These are phyloP conservation scores for Cutaneotrichosporon mucoides DNA, from an alignment of 1,284 basidiomycete species.

Conservation along the genomic window DNA sequence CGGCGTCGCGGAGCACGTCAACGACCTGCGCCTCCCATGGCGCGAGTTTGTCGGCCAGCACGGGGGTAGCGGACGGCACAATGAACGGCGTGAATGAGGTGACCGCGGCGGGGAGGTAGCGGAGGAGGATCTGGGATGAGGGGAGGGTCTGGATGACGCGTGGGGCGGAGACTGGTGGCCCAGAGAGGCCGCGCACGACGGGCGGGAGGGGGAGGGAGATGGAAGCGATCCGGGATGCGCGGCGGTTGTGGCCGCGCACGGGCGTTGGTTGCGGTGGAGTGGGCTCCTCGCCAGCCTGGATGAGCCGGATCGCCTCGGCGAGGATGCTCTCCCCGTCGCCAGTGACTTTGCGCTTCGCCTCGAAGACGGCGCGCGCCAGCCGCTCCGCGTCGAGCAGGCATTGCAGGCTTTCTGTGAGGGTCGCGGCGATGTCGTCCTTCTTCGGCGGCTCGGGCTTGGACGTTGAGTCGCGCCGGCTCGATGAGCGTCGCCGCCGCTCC, in stretches of 20 bases:
- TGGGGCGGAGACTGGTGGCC: constrained; percentile 32
- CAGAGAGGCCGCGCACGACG: constrained; percentile 16
- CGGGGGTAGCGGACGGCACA: constrained; percentile 61
- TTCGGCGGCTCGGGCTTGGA: constrained; percentile 3
- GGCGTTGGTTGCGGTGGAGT: constrained; percentile 10
- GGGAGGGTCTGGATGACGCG: constrained; percentile 44
- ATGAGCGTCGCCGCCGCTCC: constrained; percentile 2
- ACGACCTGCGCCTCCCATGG: constrained; percentile 37
- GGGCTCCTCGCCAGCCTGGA: constrained; percentile 38
- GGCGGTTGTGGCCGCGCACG: constrained; percentile 15
- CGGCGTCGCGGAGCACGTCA: constrained; percentile 26
- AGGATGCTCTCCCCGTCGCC: constrained; percentile 29
- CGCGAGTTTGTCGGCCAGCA: constrained; percentile 35
- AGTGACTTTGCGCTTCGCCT: constrained; percentile 11
- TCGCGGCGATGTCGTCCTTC: constrained; percentile 20
- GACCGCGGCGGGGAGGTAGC: constrained; percentile 43
- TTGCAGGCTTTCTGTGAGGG: constrained; percentile 35
- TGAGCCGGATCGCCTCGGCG: constrained; percentile 36
- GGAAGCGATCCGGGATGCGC: constrained; percentile 41
- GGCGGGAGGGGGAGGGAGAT: constrained; percentile 39
- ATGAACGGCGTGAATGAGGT: constrained; percentile 48
- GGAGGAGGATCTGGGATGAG: constrained; percentile 47
- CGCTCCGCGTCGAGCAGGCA: constrained; percentile 36
- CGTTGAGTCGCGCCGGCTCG: constrained; percentile 10
- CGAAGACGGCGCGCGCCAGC: constrained; percentile 33